These are phyloP conservation scores for Tubosaeta brunneosetosa DNA, from an alignment of 768 basidiomycete species.

Conservation along the genomic window DNA sequence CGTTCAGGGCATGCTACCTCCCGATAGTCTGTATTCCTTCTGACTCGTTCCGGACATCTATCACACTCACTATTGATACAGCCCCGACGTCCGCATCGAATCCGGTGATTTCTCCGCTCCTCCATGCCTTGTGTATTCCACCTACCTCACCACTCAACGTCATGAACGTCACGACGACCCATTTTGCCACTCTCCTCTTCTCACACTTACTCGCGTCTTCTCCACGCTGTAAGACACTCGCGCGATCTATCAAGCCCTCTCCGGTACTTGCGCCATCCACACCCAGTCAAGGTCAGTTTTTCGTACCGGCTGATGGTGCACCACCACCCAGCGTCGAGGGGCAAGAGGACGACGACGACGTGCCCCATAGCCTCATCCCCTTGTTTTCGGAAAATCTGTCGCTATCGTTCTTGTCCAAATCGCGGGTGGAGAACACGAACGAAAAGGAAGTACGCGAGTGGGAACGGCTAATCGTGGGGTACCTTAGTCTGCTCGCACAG, in stretches of 20 bases:
- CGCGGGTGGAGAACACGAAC: slow-evolving; percentile 45
- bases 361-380: slow-evolving; percentile 70
- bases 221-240: slow-evolving; percentile 56
- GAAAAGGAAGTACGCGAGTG: slow-evolving; percentile 79
- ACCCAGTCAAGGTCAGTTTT: slow-evolving; percentile 46
- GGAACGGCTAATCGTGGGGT: slow-evolving; percentile 84
- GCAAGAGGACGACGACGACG: slow-evolving; percentile 51
- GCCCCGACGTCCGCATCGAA: slow-evolving; percentile 26
- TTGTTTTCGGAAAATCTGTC: slow-evolving; percentile 89
- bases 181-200: slow-evolving; percentile 75
- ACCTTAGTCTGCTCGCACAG: slow-evolving; percentile 76
- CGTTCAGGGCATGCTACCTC: slow-evolving; percentile 67
- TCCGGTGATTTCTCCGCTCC: slow-evolving; percentile 57
- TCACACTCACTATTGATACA: slow-evolving; percentile 5
- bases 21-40: slow-evolving; percentile 37
- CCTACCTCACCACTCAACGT: slow-evolving; percentile 59
- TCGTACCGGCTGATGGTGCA: slow-evolving; percentile 70
- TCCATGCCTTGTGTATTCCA: slow-evolving; percentile 61
- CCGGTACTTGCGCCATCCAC: slow-evolving; percentile 29
- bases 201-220: slow-evolving; percentile 72
- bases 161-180: slow-evolving; percentile 56
- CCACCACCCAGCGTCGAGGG: slow-evolving; percentile 31
- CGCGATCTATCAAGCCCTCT: slow-evolving; percentile 59
- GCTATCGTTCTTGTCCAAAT: slow-evolving; percentile 74
- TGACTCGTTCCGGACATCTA: not conserved